These are phyloP conservation scores for Colletotrichum sp. DNA, from an alignment of 2,329 filamentous ascomycete species.

Conservation along the genomic window DNA sequence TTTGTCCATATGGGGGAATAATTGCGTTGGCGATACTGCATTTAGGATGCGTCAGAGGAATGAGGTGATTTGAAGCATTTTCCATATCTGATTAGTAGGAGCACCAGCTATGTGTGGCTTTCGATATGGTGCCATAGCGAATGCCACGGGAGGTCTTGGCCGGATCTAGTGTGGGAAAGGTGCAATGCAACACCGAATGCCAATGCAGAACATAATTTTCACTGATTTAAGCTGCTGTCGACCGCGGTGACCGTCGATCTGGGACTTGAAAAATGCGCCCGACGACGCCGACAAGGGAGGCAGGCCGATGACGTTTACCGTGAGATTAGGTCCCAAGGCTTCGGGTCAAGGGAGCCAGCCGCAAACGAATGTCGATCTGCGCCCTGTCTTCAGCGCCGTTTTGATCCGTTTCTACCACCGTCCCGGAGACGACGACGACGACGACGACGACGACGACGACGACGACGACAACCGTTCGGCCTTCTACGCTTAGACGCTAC, in stretches of 20 bases:
- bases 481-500: not conserved
- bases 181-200: not conserved
- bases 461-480: not conserved
- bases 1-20: slow-evolving; percentile 6
- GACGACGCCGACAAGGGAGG: not conserved
- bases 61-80: slow-evolving; percentile 7
- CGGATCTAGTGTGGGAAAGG: not conserved
- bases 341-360: slow-evolving; percentile 6
- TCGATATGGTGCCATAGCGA: slow-evolving; percentile 6
- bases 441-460: not conserved
- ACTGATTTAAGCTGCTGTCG: not conserved
- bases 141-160: not conserved
- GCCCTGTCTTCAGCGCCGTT: not conserved
- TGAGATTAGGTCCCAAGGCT: not conserved
- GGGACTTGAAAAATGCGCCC: not conserved
- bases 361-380: not conserved
- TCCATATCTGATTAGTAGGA: not conserved
- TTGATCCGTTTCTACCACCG: not conserved
- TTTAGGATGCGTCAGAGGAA: slow-evolving; percentile 8
- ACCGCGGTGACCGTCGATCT: not conserved
- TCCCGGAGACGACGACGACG: not conserved
- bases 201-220: not conserved
- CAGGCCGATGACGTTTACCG: not conserved
- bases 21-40: not conserved
- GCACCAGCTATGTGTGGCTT: slow-evolving; percentile 2